phyloP scores from a whole-genome alignment of 352 stramenopile genomes.

The Globisporangium alternatum region DNA sequence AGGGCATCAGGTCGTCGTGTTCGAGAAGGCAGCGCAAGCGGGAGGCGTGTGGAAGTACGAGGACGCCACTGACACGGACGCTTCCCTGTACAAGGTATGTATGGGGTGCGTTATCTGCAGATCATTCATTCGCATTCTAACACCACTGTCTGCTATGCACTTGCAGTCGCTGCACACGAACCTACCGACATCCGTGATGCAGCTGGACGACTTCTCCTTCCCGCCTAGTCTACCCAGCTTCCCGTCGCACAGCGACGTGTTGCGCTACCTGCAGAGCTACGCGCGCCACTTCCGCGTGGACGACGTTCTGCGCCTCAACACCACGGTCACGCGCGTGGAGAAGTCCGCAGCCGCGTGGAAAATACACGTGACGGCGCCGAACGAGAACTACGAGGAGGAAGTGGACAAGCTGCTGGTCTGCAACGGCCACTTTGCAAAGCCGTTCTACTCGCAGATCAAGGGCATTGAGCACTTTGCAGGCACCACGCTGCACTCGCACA shows the following conservation, averaged over 20 bases:
- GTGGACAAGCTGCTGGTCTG: slow-evolving; percentile 78
- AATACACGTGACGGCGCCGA: slow-evolving; percentile 33
- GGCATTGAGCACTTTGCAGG: slow-evolving; percentile 53
- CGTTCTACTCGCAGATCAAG: slow-evolving; percentile 41
- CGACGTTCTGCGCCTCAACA: slow-evolving; percentile 44
- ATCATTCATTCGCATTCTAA: not conserved
- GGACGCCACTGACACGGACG: slow-evolving; percentile 34
- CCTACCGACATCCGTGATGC: slow-evolving; percentile 76
- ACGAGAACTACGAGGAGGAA: slow-evolving; percentile 54
- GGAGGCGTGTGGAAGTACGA: slow-evolving; percentile 83
- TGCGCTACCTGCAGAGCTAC: slow-evolving; percentile 73
- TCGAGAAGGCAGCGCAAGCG: slow-evolving; percentile 59
- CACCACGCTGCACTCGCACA: slow-evolving; percentile 44
- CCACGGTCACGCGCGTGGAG: slow-evolving; percentile 44
- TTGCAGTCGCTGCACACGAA: slow-evolving; percentile 76
- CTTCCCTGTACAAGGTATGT: slow-evolving; percentile 70
- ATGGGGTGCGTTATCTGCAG: not conserved
- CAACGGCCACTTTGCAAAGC: slow-evolving; percentile 75
- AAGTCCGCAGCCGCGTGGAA: slow-evolving; percentile 39
- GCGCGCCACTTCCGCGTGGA: slow-evolving; percentile 50
- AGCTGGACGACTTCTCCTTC: slow-evolving; percentile 68
- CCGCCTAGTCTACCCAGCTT: slow-evolving; percentile 50
- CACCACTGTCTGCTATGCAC: no score
- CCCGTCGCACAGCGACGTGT: slow-evolving; percentile 55
- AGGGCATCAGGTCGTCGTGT: slow-evolving; percentile 66